A percentile compares a stretch with the other conserved stretches of the same genome.
These are phyloP conservation scores for Juncus inflexus DNA, from an alignment of 176 grass and related monocot genomes.

Conservation along the genomic window DNA sequence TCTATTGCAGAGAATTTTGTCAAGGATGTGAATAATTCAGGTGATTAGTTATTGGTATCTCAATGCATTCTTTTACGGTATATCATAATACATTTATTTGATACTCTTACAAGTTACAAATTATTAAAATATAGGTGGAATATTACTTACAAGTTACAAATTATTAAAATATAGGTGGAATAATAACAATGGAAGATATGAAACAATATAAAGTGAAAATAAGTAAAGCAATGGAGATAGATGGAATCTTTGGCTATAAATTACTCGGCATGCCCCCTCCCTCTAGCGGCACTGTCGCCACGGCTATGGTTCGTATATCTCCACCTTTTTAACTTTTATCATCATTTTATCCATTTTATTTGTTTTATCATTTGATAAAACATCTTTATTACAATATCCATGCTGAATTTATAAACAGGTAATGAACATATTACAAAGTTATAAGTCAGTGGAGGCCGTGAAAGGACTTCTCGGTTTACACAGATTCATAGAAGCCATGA, in stretches of 20 bases:
- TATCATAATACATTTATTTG: background rate
- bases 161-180: constrained; percentile 26
- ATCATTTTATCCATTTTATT: background rate
- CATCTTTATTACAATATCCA: too few relatives aligned
- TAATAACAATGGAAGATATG: constrained; percentile 56
- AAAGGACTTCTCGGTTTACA: constrained; percentile 59
- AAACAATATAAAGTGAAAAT: constrained; percentile 45
- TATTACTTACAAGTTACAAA: constrained; percentile 36
- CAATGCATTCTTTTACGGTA: too few relatives aligned
- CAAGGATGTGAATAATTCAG: constrained; percentile 36
- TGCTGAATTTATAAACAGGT: constrained; percentile 13
- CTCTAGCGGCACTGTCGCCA: constrained; percentile 69
- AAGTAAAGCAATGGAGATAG: constrained; percentile 31
- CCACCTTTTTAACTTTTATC: background rate
- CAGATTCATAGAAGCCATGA: constrained; percentile 61
- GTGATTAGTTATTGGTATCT: background rate
- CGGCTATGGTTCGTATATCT: constrained; percentile 40
- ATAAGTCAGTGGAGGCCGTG: constrained; percentile 52
- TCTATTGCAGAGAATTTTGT: constrained; percentile 44
- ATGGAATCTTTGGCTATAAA: constrained; percentile 57
- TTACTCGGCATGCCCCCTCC: constrained; percentile 89
- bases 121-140: constrained; percentile 26
- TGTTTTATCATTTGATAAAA: too few relatives aligned
- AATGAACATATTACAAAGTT: constrained; percentile 68
- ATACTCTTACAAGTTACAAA: constrained; percentile 27